Evolutionary conservation across 345 rosid species (phyloP).

Genomic region (Gynandropsis gynandra): DNA sequence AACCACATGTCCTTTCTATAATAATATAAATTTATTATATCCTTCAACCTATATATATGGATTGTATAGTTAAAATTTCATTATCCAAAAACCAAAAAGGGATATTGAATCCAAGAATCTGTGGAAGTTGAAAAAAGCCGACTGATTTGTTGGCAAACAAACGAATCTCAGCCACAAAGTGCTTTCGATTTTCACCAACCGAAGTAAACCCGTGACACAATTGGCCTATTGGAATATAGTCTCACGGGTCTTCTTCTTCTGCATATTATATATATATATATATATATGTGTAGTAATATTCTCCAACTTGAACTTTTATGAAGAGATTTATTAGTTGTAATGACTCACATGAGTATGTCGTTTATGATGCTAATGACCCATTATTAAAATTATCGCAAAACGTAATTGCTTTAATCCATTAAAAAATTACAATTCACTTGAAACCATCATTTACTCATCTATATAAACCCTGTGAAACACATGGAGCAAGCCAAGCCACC

Average conservation of each 20-base stretch:
- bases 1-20: no score
- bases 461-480: constrained; percentile 25
- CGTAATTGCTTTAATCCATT: constrained; percentile 15
- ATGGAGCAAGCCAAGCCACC: no score
- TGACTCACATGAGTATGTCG: no score
- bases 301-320: constrained; percentile 1
- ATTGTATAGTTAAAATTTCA: no score
- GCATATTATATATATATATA: neutral
- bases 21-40: no score
- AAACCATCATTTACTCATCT: constrained; percentile 9
- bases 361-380: no score
- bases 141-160: constrained; percentile 16
- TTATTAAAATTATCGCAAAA: no score
- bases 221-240: constrained; percentile 15
- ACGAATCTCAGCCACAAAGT: constrained; percentile 6
- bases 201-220: constrained; percentile 28
- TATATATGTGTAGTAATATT: constrained; percentile 11
- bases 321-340: no score
- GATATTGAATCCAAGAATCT: constrained; percentile 22
- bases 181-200: constrained; percentile 16
- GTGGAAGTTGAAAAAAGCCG: constrained; percentile 10
- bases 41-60: no score
- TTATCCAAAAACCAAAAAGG: no score
- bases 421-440: no score
- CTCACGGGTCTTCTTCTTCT: constrained; percentile 28